Base-by-base conservation (phyloP, 2,329 filamentous ascomycete genomes). In the Apiospora koreana region DNA sequence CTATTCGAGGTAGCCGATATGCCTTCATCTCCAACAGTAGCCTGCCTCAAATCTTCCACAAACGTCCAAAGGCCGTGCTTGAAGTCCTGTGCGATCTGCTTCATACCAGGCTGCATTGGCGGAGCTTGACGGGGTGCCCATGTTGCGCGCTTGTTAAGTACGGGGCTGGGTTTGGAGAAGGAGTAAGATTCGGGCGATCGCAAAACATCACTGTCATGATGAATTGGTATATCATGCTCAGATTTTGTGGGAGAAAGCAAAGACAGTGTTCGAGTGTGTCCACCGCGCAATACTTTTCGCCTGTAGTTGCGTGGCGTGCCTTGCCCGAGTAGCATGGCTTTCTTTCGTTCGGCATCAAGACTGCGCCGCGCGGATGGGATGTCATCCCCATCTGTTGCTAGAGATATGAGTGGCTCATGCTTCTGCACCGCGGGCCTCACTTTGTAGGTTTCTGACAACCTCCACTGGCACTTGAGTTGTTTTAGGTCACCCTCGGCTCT, bases 21-120 rank as follows among this genome's bases (percentile, higher is more conserved):
- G 21, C 91, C 93, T 83, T 99, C 96, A 69, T 99, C 96, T 31
- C 96, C 96, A 8, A 99, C 94, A 0, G 96, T 97, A 18, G 95
- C 97, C 81, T 98, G 96, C 74, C 95, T 89, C 65, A 99, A 90
- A 78, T 99, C 96, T 79, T 98, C 96, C 71, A 97, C 90, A 81
- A 99, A 99, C 1, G 94, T 97, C 90, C 93, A 95, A 66, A 99
- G 83, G 1, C 96, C 95, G 68, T 96, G 90, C 79, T 92, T 94
- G 80, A 99, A 91, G 81, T 98, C 96, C 71, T 93, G 92, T 21
- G 95, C 93, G 81, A 97, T 91, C 80, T 96, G 93, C 78, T 94
- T 94, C 71, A 89, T 81, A 58, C 80, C 86, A 0, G 82, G 77
- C 16, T 78, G 74, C 41, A 81, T 82, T 25, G 35, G 25, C 50